Conservation (phyloP, 1,139 yeast genomes). For the Geotrichum carabidarum region DNA sequence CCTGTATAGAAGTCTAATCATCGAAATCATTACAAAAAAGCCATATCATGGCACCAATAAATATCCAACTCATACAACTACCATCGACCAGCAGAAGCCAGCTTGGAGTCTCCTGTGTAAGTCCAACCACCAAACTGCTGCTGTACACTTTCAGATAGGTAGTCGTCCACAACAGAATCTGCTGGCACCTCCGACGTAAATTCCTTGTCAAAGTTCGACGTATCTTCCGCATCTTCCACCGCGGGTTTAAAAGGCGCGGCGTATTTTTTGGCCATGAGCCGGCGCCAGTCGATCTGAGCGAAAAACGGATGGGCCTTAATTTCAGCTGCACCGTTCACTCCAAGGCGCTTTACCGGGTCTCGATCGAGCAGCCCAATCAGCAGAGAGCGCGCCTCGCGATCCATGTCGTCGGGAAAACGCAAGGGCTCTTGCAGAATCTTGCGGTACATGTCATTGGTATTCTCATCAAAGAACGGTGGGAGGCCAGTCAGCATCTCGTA, state of each 20-base stretch:
- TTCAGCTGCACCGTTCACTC: conserved; percentile 74
- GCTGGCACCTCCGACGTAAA: conserved; percentile 91
- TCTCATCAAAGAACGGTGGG: conserved; percentile 95
- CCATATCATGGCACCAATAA: too few species aligned
- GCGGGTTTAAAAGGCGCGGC: conserved; percentile 95
- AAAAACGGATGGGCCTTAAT: conserved; percentile 84
- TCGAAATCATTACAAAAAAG: too few species aligned
- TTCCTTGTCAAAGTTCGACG: conserved; percentile 88
- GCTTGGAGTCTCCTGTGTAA: conserved; percentile 50
- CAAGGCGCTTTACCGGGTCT: conserved; percentile 77
- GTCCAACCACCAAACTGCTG: conserved; percentile 99
- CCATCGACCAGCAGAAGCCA: conserved; percentile 10
- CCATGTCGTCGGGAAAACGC: conserved; percentile 83
- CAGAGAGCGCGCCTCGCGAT: conserved; percentile 80
- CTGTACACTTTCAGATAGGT: conserved; percentile 72
- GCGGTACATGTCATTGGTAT: conserved; percentile 89
- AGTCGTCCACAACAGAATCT: conserved; percentile 93
- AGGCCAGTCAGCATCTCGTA: conserved; percentile 96
- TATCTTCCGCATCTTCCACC: conserved; percentile 79
- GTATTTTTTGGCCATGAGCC: conserved; percentile 77
- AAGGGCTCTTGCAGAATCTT: conserved; percentile 86
- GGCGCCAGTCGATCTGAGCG: conserved; percentile 86
- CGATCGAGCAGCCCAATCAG: conserved; percentile 71
- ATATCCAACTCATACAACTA: neutral
- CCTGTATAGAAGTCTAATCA: too few species aligned